phyloP scores from a whole-genome alignment of 106 monocot genomes.

The Ottelia alismoides region DNA sequence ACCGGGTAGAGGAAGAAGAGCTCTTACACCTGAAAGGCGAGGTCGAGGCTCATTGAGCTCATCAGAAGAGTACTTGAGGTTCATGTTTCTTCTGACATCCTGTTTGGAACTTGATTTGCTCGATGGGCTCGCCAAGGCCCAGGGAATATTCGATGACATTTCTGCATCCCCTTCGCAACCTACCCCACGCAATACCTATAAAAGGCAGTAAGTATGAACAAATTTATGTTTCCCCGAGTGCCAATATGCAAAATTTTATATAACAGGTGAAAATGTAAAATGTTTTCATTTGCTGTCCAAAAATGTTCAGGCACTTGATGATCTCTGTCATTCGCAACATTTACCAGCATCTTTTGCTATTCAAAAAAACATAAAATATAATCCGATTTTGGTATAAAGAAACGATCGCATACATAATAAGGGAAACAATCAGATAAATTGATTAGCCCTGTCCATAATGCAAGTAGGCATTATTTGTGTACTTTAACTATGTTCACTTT shows the following conservation, averaged over 20 bases:
- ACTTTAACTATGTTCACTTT: no score
- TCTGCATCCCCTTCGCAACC: conserved; percentile 40
- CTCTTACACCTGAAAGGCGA: conserved; percentile 54
- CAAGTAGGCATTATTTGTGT: no score
- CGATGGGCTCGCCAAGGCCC: conserved; percentile 37
- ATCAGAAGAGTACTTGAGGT: conserved; percentile 56
- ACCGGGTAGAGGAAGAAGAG: conserved; percentile 68
- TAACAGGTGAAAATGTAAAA: background rate
- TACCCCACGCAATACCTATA: no score
- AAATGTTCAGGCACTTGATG: no score
- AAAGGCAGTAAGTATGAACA: no score
- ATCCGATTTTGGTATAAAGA: background rate
- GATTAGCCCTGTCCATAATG: background rate
- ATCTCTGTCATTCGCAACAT: no score
- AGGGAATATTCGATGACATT: conserved; percentile 29
- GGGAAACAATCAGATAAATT: background rate
- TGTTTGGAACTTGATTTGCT: conserved; percentile 31
- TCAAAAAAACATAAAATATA: background rate
- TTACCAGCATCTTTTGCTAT: background rate
- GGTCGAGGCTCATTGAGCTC: conserved; percentile 58
- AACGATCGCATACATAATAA: background rate
- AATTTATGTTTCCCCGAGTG: no score
- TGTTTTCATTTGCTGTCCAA: background rate
- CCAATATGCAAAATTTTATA: conserved; percentile 29
- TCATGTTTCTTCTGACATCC: conserved; percentile 26